Percentiles rank a stretch among this genome's conserved stretches.
Evolutionary conservation across 495 filamentous ascomycete species (phyloP).

Genomic region (Aspergillus nidulans): DNA sequence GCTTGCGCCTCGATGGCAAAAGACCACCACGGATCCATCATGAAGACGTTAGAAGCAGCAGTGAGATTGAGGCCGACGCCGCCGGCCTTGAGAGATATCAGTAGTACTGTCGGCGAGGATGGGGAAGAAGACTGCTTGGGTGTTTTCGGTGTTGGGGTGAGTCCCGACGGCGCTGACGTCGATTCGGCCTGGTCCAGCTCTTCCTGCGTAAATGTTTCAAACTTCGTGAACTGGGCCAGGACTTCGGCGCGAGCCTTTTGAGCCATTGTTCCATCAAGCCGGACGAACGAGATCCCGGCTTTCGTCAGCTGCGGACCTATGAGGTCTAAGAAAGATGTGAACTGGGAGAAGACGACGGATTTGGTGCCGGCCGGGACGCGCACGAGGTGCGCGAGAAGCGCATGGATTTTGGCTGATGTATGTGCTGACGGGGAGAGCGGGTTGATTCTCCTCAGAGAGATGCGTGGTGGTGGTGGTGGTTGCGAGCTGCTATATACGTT

Average conservation of each 20-base stretch:
- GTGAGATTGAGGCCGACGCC: slow-evolving; percentile 94
- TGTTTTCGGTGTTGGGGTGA: slow-evolving; percentile 14
- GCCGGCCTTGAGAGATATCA: slow-evolving; percentile 84
- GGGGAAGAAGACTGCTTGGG: neutral
- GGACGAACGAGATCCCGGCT: slow-evolving; percentile 70
- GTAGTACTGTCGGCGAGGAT: slow-evolving; percentile 49
- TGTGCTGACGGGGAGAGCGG: slow-evolving; percentile 56
- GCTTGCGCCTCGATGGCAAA: slow-evolving; percentile 96
- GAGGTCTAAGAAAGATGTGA: slow-evolving; percentile 91
- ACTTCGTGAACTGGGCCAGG: slow-evolving; percentile 60
- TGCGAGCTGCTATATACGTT: slow-evolving; percentile 31
- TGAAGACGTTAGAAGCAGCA: slow-evolving; percentile 78
- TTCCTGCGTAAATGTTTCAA: slow-evolving; percentile 38
- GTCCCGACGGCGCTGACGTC: neutral
- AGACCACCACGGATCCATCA: slow-evolving; percentile 99
- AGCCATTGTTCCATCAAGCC: slow-evolving; percentile 85
- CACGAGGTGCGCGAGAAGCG: slow-evolving; percentile 70
- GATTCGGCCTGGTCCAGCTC: slow-evolving; percentile 22
- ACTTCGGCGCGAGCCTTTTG: slow-evolving; percentile 79
- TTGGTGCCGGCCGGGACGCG: slow-evolving; percentile 69
- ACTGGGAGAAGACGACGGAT: slow-evolving; percentile 92
- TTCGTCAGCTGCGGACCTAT: slow-evolving; percentile 71
- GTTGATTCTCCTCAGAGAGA: slow-evolving; percentile 77
- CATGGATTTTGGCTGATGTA: slow-evolving; percentile 77
- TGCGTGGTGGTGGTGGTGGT: slow-evolving; percentile 50